Conservation (phyloP, 1,284 basidiomycete genomes). For the Austropuccinia psidii region DNA sequence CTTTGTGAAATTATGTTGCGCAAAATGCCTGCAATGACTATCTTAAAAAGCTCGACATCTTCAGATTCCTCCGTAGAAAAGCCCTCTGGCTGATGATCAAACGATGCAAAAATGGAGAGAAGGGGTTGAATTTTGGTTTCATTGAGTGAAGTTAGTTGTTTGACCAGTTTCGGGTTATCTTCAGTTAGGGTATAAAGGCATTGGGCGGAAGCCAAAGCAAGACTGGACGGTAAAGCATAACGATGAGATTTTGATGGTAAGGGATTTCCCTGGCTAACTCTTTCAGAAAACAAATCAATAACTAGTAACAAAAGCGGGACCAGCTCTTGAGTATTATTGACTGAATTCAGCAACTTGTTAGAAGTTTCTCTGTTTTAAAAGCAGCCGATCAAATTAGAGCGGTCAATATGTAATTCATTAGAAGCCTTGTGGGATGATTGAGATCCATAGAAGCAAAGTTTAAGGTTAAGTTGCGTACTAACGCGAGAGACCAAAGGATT, state of each 20-base stretch:
- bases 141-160: neutral
- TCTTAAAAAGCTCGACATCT: slow-evolving; percentile 16
- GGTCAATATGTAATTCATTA: too few species aligned
- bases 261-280: neutral
- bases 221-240: neutral
- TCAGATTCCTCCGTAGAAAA: slow-evolving; percentile 11
- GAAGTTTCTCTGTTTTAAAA: slow-evolving; percentile 22
- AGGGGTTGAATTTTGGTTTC: neutral
- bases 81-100: neutral
- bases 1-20: slow-evolving; percentile 7
- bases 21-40: neutral
- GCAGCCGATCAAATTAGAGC: too few species aligned
- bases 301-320: slow-evolving; percentile 5
- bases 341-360: slow-evolving; percentile 10
- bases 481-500: slow-evolving; percentile 30
- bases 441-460: too few species aligned
- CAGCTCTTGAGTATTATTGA: neutral
- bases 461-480: neutral
- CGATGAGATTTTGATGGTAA: neutral
- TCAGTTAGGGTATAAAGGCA: slow-evolving; percentile 29
- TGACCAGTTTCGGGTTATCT: slow-evolving; percentile 12
- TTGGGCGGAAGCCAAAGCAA: slow-evolving; percentile 21
- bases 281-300: neutral
- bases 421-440: too few species aligned
- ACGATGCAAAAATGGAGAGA: neutral